phyloP scores from a whole-genome alignment of 2,329 filamentous ascomycete species.

The Colletotrichum tamarilloi region DNA sequence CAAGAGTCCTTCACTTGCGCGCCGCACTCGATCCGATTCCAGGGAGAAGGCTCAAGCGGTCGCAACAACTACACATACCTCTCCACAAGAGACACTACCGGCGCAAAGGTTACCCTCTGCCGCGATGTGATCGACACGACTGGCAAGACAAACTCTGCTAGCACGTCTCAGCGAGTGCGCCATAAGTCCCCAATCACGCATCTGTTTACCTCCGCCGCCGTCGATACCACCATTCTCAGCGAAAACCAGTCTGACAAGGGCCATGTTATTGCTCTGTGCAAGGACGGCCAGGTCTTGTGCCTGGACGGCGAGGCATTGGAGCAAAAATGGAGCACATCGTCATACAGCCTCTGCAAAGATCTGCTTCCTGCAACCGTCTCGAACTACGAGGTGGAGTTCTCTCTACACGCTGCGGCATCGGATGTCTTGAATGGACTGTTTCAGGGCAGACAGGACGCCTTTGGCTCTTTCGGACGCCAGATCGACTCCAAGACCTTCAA shows the following conservation, averaged over 20 bases:
- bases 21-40: constrained; percentile 67
- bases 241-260: constrained; percentile 35
- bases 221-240: constrained; percentile 22
- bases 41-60: constrained; percentile 58
- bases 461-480: constrained; percentile 62
- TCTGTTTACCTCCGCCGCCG: constrained; percentile 50
- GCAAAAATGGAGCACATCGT: constrained; percentile 58
- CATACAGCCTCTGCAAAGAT: constrained; percentile 56
- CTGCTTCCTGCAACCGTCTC: constrained; percentile 46
- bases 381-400: constrained; percentile 60
- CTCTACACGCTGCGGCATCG: constrained; percentile 54
- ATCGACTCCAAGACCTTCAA: constrained; percentile 55
- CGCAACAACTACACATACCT: constrained; percentile 71
- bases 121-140: constrained; percentile 64
- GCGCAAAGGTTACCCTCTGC: constrained; percentile 68
- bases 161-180: constrained; percentile 48
- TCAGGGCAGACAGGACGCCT: constrained; percentile 63
- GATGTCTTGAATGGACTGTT: constrained; percentile 67
- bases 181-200: constrained; percentile 54
- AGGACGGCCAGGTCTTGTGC: constrained; percentile 70
- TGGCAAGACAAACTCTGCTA: constrained; percentile 64
- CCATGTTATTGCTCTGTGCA: constrained; percentile 66
- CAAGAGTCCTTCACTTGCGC: constrained; percentile 73
- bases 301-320: constrained; percentile 67
- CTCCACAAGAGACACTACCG: constrained; percentile 60